These are phyloP conservation scores for Fusarium xylarioides DNA, from an alignment of 2,329 filamentous ascomycete species.

Conservation along the genomic window DNA sequence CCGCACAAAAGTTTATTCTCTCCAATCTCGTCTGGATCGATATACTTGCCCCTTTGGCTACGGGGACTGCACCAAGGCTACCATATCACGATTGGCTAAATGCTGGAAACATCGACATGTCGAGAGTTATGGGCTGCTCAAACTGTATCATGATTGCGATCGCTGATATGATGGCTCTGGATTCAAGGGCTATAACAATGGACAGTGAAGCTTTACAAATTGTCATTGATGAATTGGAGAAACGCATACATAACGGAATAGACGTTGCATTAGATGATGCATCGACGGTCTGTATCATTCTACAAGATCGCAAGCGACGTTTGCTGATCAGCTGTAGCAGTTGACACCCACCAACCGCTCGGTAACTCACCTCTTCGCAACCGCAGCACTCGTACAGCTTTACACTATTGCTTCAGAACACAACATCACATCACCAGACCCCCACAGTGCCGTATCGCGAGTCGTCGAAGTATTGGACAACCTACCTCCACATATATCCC, in stretches of 20 bases:
- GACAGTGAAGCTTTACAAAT: not conserved
- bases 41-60: constrained; percentile 23
- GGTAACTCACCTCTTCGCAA: constrained; percentile 21
- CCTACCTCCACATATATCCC: constrained; percentile 13
- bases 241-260: not conserved
- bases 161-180: constrained; percentile 20
- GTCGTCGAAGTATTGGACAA: constrained; percentile 11
- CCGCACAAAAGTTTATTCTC: constrained; percentile 29
- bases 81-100: constrained; percentile 21
- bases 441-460: not conserved
- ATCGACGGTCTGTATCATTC: not conserved
- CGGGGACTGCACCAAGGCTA: not conserved
- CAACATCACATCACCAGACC: not conserved
- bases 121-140: constrained; percentile 33
- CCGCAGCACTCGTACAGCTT: constrained; percentile 26
- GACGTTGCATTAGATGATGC: not conserved
- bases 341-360: not conserved
- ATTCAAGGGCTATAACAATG: not conserved
- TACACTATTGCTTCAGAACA: not conserved
- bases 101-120: constrained; percentile 20
- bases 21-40: constrained; percentile 37
- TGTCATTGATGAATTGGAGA: not conserved
- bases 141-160: constrained; percentile 32
- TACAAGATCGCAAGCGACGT: fast-evolving
- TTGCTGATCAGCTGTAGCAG: not conserved